Conservation (phyloP, 2,329 filamentous ascomycete species). For the Cladobotryum mycophilum region DNA sequence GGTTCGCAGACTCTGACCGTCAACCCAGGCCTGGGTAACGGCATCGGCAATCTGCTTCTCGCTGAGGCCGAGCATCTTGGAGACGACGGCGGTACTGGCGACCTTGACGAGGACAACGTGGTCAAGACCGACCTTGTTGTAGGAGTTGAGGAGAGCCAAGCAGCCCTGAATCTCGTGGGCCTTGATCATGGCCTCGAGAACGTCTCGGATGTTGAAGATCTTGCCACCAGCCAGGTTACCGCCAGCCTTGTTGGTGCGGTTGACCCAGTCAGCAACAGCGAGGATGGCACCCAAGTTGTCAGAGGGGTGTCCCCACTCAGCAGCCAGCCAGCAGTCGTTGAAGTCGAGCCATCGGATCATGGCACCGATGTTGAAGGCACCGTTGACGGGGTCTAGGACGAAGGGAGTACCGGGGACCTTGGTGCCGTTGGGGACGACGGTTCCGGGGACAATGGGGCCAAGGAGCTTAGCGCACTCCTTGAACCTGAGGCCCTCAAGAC, state of each 20-base stretch:
- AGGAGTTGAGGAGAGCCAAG: constrained; percentile 93
- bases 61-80: constrained; percentile 85
- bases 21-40: constrained; percentile 94
- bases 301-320: constrained; percentile 97
- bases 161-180: constrained; percentile 98
- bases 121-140: constrained; percentile 97
- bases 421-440: constrained; percentile 83
- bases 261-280: constrained; percentile 95
- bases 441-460: constrained; percentile 85
- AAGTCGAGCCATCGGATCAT: constrained; percentile 99
- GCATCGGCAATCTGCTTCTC: constrained; percentile 92
- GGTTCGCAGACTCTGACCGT: constrained; percentile 90
- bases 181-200: constrained; percentile 97
- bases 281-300: constrained; percentile 98
- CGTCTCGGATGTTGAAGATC: constrained; percentile 80
- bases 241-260: constrained; percentile 72
- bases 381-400: constrained; percentile 90
- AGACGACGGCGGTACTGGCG: constrained; percentile 86
- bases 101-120: constrained; percentile 98
- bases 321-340: constrained; percentile 99
- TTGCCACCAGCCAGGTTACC: constrained; percentile 81
- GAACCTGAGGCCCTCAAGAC: constrained; percentile 90
- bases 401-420: constrained; percentile 88
- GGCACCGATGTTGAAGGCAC: constrained; percentile 96
- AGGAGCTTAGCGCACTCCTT: constrained; percentile 94